Percentiles rank a stretch among this genome's conserved stretches.
phyloP scores from a whole-genome alignment of 2,329 filamentous ascomycete species.

The Epichloe aotearoae region DNA sequence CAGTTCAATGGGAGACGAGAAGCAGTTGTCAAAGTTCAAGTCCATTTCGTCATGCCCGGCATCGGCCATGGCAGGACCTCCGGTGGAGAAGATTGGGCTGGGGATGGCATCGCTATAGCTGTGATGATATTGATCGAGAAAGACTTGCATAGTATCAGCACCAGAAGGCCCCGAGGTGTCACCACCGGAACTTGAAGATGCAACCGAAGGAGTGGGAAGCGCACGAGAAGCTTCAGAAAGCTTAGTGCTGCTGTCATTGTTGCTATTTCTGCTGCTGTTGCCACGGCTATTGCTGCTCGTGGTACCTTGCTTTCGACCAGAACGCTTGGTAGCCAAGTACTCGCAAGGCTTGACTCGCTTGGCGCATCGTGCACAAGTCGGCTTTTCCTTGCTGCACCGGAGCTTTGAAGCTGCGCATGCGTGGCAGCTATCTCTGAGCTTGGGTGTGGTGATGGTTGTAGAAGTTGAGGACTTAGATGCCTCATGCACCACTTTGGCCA shows the following conservation, averaged over 20 bases:
- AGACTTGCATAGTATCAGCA: no score
- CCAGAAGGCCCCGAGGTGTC: not conserved
- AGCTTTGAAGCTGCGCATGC: constrained; percentile 24
- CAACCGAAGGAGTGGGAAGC: not conserved
- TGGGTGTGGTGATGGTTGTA: constrained; percentile 1
- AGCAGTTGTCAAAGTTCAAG: not conserved
- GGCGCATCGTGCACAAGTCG: constrained; percentile 21
- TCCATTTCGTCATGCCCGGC: not conserved
- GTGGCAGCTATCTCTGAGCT: constrained; percentile 23
- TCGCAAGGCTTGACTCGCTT: constrained; percentile 19
- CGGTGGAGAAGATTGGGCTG: not conserved
- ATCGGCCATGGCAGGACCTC: not conserved
- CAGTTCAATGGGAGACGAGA: not conserved
- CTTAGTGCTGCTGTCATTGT: no score
- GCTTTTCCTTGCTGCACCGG: constrained; percentile 21
- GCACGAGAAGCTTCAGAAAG: no score
- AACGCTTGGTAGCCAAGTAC: constrained; percentile 17
- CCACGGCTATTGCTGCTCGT: not conserved
- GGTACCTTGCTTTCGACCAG: constrained; percentile 8
- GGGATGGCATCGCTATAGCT: not conserved
- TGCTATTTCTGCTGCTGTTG: not conserved
- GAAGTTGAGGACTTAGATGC: no score
- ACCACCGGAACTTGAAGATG: not conserved
- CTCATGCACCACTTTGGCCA: no score
- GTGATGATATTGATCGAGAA: not conserved